These are phyloP conservation scores for Septoria linicola DNA, from an alignment of 2,329 filamentous ascomycete genomes.

Conservation along the genomic window DNA sequence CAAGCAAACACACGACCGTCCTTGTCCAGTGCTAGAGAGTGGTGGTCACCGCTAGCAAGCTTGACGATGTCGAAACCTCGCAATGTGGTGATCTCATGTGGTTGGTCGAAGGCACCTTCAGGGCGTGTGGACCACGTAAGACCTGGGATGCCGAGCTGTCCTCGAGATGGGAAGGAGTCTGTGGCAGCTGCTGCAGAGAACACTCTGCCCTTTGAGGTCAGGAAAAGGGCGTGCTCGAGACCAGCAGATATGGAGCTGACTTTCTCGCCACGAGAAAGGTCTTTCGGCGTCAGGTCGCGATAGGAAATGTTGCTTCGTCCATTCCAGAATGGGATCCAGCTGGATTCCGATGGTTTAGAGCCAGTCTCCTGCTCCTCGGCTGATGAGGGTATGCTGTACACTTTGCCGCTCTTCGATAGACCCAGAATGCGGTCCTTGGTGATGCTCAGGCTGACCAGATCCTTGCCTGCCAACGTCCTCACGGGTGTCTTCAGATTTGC, in stretches of 20 bases:
- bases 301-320: slow-evolving; percentile 63
- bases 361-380: slow-evolving; percentile 67
- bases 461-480: slow-evolving; percentile 75
- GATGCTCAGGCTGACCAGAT: slow-evolving; percentile 72
- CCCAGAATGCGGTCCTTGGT: slow-evolving; percentile 82
- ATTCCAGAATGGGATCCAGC: slow-evolving; percentile 75
- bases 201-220: slow-evolving; percentile 80
- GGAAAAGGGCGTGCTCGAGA: slow-evolving; percentile 78
- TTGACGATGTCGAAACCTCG: slow-evolving; percentile 68
- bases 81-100: slow-evolving; percentile 73
- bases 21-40: slow-evolving; percentile 76
- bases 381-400: slow-evolving; percentile 82
- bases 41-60: slow-evolving; percentile 81
- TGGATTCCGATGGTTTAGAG: slow-evolving; percentile 61
- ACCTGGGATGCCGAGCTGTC: slow-evolving; percentile 84
- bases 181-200: slow-evolving; percentile 84
- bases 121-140: slow-evolving; percentile 78
- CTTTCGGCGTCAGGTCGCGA: slow-evolving; percentile 65
- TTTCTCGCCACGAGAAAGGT: slow-evolving; percentile 67
- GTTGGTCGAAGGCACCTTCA: slow-evolving; percentile 72
- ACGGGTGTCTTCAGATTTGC: slow-evolving; percentile 62
- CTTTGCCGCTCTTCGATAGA: slow-evolving; percentile 68
- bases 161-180: slow-evolving; percentile 73
- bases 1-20: slow-evolving; percentile 79
- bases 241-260: slow-evolving; percentile 74